These are phyloP conservation scores for Apophysomyces ossiformis DNA, from an alignment of 371 early-diverging fungal genomes.

Conservation along the genomic window DNA sequence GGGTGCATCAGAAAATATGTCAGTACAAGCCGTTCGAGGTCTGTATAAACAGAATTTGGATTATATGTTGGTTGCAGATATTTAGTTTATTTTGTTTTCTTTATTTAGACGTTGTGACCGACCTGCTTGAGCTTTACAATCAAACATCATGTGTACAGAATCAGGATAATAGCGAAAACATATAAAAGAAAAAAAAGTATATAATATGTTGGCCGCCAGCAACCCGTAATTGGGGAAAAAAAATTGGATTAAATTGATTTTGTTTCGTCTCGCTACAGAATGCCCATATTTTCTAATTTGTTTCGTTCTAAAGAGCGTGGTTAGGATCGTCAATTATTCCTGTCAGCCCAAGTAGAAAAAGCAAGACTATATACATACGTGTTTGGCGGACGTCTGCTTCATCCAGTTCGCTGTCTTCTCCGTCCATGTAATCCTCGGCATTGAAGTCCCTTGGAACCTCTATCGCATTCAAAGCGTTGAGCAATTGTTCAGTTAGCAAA, in stretches of 20 bases:
- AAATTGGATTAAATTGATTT: background rate
- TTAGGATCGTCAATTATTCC: background rate
- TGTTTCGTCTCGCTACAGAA: constrained; percentile 20
- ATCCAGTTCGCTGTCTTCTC: constrained; percentile 55
- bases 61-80: background rate
- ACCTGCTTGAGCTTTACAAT: constrained; percentile 38
- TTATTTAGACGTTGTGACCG: constrained; percentile 38
- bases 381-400: constrained; percentile 49
- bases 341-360: background rate
- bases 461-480: background rate
- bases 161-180: background rate
- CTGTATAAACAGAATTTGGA: background rate
- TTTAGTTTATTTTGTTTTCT: background rate
- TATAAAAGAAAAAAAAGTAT: constrained; percentile 1
- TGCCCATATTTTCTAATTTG: constrained; percentile 42
- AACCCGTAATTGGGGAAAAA: constrained; percentile 6
- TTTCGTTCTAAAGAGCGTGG: constrained; percentile 30
- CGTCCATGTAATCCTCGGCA: constrained; percentile 47
- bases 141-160: constrained; percentile 10
- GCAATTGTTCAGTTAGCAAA: too few relatives aligned
- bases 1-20: constrained; percentile 52
- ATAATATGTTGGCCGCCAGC: constrained; percentile 14
- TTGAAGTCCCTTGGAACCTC: constrained; percentile 56
- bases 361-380: constrained; percentile 29
- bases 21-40: constrained; percentile 52